Evolutionary conservation across 257 asterid species (phyloP), one percentile per base, ranked within the genome.

Genomic region (Solanum medicagineum): DNA sequence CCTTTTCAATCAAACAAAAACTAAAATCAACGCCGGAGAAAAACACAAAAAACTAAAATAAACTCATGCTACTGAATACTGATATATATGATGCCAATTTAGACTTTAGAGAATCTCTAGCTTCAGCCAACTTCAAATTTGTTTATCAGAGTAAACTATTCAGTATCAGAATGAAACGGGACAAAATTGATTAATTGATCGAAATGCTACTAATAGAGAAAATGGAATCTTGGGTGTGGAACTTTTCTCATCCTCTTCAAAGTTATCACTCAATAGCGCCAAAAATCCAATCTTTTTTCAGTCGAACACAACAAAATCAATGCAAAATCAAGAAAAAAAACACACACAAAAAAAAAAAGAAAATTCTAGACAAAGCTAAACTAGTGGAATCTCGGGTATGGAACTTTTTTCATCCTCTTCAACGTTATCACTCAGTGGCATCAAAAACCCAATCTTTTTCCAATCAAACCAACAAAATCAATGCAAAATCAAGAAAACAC

Each of bases 141-240:
- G 5, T 69, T 69, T 40, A 1, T 69, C 10, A 69, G 47, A n/a
- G 6, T 36, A 36, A 36, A 4, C 6, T 36, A 36, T 36, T 36
- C 42, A 36, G 42, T 36, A 36, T 36, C 6, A 36, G 42, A 36
- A 36, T 36, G 42, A 36, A 36, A 36, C 6, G 42, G 42, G 42
- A 36, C 42, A 36, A 10, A 16, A 26, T 62, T 62, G 69, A 62
- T 24, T 22, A 62, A 62, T 14, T 22, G 13, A 62, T 22, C 40
- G 24, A 24, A 62, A 36, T 59, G 66, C 29, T 59, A 59, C 66
- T n/a, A 59, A 59, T 36, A 36, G 5, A 36, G 42, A 36, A 36
- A 36, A 5, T 69, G 89, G 88, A 83, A 93, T 92, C 89, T 81
- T 89, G 88, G 98, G 93, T 85, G 90, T 90, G 24, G 90, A 74